Evolutionary conservation across 768 basidiomycete genomes (phyloP).

Genomic region (Russula olivacea): DNA sequence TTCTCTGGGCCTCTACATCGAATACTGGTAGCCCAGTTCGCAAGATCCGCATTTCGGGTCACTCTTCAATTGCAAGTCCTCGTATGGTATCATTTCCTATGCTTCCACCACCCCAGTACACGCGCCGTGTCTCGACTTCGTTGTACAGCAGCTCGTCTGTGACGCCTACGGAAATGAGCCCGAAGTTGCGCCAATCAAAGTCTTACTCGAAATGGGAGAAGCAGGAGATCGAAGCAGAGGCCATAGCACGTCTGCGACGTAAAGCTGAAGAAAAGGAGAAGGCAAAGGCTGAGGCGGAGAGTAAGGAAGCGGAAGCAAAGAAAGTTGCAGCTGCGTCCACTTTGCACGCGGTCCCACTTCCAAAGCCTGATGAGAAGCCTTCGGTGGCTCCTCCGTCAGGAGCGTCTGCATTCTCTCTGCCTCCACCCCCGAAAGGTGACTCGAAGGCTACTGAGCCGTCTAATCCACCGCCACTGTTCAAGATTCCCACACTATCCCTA

Average conservation of each 20-base stretch:
- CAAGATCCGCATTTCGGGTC: conserved; percentile 38
- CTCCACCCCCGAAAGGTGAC: neutral
- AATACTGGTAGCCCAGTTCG: conserved; percentile 30
- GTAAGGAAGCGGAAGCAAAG: conserved; percentile 33
- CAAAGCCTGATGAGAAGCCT: conserved; percentile 16
- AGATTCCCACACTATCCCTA: conserved; percentile 4
- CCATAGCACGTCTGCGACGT: conserved; percentile 65
- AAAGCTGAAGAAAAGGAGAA: conserved; percentile 37
- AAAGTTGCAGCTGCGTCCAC: conserved; percentile 3
- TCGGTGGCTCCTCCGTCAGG: neutral
- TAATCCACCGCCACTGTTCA: conserved; percentile 5
- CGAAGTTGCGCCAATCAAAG: conserved; percentile 42
- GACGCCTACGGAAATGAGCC: conserved; percentile 45
- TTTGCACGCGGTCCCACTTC: neutral
- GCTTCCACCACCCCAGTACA: conserved; percentile 30
- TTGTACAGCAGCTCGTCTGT: conserved; percentile 28
- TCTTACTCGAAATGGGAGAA: conserved; percentile 80
- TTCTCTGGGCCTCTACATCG: conserved; percentile 60
- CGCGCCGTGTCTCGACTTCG: conserved; percentile 21
- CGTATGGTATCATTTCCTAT: conserved; percentile 33
- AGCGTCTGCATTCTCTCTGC: conserved; percentile 4
- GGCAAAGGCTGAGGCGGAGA: conserved; percentile 20
- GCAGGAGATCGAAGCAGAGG: conserved; percentile 75
- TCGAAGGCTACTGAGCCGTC: neutral
- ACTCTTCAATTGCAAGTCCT: conserved; percentile 39